Evolutionary conservation across 768 basidiomycete genomes (phyloP).

Genomic region (Russula ochroleuca): DNA sequence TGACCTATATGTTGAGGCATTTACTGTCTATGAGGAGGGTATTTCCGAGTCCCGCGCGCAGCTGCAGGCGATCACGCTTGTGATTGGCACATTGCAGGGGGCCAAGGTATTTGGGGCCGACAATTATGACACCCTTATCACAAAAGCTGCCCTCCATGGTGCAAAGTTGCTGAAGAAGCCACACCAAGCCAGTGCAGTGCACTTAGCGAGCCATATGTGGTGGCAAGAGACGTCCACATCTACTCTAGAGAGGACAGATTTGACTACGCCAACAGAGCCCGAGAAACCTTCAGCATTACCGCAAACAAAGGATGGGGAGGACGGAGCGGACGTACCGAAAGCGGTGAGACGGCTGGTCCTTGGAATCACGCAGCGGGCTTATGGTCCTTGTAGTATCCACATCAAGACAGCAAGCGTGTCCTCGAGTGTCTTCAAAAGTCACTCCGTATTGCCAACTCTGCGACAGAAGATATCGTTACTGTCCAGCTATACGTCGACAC

Average conservation of each 20-base stretch:
- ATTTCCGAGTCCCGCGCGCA: slow-evolving; percentile 96
- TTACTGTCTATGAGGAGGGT: slow-evolving; percentile 95
- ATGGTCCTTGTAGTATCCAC: slow-evolving; percentile 54
- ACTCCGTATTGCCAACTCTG: slow-evolving; percentile 90
- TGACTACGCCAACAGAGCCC: slow-evolving; percentile 33
- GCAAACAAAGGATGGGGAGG: slow-evolving; percentile 41
- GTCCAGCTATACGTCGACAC: slow-evolving; percentile 96
- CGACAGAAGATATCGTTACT: slow-evolving; percentile 94
- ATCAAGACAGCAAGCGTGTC: slow-evolving; percentile 95
- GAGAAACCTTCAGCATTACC: slow-evolving; percentile 35
- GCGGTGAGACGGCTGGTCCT: slow-evolving; percentile 30
- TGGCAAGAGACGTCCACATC: slow-evolving; percentile 77
- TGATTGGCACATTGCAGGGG: slow-evolving; percentile 86
- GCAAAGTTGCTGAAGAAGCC: slow-evolving; percentile 97
- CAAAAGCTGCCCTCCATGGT: slow-evolving; percentile 97
- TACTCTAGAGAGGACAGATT: slow-evolving; percentile 42
- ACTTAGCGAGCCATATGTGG: slow-evolving; percentile 95
- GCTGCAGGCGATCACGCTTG: slow-evolving; percentile 92
- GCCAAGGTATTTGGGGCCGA: slow-evolving; percentile 90
- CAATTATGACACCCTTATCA: slow-evolving; percentile 96
- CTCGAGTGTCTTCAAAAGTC: slow-evolving; percentile 97
- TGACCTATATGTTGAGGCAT: slow-evolving; percentile 96
- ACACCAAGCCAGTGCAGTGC: slow-evolving; percentile 93
- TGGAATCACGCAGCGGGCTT: background rate
- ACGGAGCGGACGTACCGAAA: slow-evolving; percentile 35